phyloP scores from a whole-genome alignment of 1,139 yeast species.

The Geotrichum cucujoidarum region DNA sequence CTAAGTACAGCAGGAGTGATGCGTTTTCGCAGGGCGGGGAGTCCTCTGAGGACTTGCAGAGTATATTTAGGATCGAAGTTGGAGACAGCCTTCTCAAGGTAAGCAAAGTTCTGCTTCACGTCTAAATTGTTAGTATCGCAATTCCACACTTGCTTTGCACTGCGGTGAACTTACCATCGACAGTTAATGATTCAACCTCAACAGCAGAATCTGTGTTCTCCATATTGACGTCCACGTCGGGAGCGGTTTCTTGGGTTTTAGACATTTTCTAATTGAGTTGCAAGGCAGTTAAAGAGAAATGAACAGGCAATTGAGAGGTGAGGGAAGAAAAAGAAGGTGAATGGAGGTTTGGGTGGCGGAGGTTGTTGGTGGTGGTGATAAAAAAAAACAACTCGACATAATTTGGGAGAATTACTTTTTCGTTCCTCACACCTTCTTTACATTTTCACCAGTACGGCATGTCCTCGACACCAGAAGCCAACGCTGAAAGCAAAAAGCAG shows the following conservation, averaged over 20 bases:
- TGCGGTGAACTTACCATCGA: constrained; percentile 21
- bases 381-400: constrained; percentile 1
- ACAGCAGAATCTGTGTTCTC: constrained; percentile 7
- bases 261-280: constrained; percentile 12
- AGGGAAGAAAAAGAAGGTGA: not conserved
- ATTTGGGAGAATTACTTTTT: constrained; percentile 2
- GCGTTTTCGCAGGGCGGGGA: constrained; percentile 67
- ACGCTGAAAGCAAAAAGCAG: not conserved
- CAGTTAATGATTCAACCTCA: constrained; percentile 18
- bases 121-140: constrained; percentile 43
- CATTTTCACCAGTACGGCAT: not conserved
- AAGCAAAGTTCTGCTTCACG: constrained; percentile 49
- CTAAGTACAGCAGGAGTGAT: constrained; percentile 53
- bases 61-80: constrained; percentile 83
- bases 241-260: constrained; percentile 4
- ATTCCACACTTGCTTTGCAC: constrained; percentile 25
- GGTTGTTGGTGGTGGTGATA: constrained; percentile 17
- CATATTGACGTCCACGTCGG: constrained; percentile 15
- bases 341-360: constrained; percentile 1
- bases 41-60: constrained; percentile 77
- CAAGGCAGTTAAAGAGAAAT: constrained; percentile 1
- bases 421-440: not conserved
- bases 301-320: constrained; percentile 1
- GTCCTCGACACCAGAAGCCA: constrained; percentile 2
- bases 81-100: constrained; percentile 65